These are phyloP conservation scores for Pichia eremophila DNA, from an alignment of 805 yeast genomes.

Conservation along the genomic window DNA sequence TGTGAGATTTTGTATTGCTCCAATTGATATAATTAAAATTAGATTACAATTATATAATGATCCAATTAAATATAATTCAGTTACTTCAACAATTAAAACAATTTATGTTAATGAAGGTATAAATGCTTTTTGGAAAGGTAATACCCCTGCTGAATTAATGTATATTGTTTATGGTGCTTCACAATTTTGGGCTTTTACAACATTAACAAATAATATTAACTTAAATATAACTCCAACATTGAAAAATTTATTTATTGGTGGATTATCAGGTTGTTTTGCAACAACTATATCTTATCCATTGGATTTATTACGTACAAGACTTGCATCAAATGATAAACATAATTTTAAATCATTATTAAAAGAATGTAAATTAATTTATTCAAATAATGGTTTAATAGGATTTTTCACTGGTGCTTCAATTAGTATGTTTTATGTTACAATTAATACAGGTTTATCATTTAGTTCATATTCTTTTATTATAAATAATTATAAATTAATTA, in stretches of 20 bases:
- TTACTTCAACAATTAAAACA: constrained; percentile 29
- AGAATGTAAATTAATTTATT: constrained; percentile 29
- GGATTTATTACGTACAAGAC: constrained; percentile 79
- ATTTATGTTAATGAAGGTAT: constrained; percentile 49
- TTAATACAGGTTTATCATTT: constrained; percentile 69
- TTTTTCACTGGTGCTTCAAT: constrained; percentile 43
- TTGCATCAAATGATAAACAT: constrained; percentile 52
- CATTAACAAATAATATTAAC: constrained; percentile 10
- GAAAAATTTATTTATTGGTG: constrained; percentile 46
- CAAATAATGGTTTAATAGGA: constrained; percentile 32
- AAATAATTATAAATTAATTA: neutral
- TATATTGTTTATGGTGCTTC: constrained; percentile 77
- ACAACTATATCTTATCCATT: constrained; percentile 77
- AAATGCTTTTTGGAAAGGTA: constrained; percentile 88
- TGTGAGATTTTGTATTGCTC: constrained; percentile 50
- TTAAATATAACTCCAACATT: constrained; percentile 4
- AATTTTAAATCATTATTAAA: constrained; percentile 25
- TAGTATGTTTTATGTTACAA: constrained; percentile 52
- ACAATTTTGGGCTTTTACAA: constrained; percentile 69
- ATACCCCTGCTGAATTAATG: constrained; percentile 82
- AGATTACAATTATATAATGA: constrained; percentile 52
- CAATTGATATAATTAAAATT: constrained; percentile 71
- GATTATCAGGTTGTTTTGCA: constrained; percentile 66
- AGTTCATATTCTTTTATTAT: constrained; percentile 45
- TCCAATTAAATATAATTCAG: constrained; percentile 26